Evolutionary conservation across 768 basidiomycete species (phyloP), one percentile per base, ranked within the genome.

Genomic region (Strobilomyces confusus): DNA sequence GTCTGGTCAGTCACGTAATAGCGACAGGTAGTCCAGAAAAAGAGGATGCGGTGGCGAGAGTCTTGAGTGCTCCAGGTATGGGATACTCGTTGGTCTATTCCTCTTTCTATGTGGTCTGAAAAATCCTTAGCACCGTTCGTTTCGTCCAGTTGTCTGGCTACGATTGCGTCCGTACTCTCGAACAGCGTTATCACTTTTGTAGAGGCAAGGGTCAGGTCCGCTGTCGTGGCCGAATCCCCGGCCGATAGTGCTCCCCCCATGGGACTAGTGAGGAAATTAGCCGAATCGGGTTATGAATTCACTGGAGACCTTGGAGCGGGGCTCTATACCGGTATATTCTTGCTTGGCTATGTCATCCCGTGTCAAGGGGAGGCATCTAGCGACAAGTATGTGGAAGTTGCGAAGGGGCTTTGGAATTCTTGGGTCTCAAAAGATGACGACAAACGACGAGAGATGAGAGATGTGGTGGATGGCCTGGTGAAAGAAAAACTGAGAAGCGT

Each of bases 401-500:
- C 73, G 3, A 58, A 54, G 38, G 49, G 38, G 5, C 51, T 77
- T 7, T 76, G 76, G 74, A 45, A 23, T 1, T 52, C 56, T 9
- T 73, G 69, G 65, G 26, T 50, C 30, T 57, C 49, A 13, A 17
- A 54, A 42, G 51, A 50, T 0, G 47, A 40, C 1, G 64, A 30
- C 50, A 54, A 6, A 47, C 65, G 8, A 33, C 66, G 2, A 3
- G 67, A 61, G 4, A 49, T 62, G 17, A 66, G 63, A 55, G 53
- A 48, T 17, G 56, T 62, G 20, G 68, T 75, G 19, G 29, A 68
- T 9, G 61, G 56, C 11, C 63, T 72, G 3, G 68, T 84, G 48
- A 78, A 75, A 54, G 69, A 67, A 30, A 72, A 67, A 42, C 53
- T 86, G 51, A 73, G 67, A 26, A 69, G 62, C 5, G 58, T 80